Percentiles rank a stretch among this genome's conserved stretches.
phyloP scores from a whole-genome alignment of 257 asterid genomes.

The Salvia miltiorrhiza region DNA sequence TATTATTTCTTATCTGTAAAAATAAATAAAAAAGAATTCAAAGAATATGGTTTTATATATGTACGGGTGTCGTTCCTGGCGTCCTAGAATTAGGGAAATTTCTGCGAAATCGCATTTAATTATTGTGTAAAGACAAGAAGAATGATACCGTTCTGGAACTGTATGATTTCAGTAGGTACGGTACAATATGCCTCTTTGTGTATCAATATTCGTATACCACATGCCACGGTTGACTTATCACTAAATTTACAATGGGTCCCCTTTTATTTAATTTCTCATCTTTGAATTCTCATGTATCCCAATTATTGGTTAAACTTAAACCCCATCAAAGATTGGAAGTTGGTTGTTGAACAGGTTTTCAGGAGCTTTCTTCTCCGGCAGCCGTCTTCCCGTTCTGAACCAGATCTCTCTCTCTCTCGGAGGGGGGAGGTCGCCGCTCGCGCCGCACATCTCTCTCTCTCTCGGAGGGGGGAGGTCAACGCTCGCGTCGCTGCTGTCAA shows the following conservation, averaged over 20 bases:
- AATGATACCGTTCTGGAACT: conserved; percentile 15
- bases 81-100: conserved; percentile 7
- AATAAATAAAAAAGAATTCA: neutral
- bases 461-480: too few relatives aligned
- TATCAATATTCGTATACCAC: conserved; percentile 17
- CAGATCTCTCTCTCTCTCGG: too few relatives aligned
- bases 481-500: too few relatives aligned
- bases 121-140: neutral
- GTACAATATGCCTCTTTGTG: conserved; percentile 10
- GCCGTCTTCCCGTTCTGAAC: too few relatives aligned
- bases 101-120: conserved; percentile 9
- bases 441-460: too few relatives aligned
- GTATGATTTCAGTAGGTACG: conserved; percentile 16
- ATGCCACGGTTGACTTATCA: conserved; percentile 29
- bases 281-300: conserved; percentile 1
- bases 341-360: too few relatives aligned
- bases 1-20: neutral
- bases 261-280: neutral
- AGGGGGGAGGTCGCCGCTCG: too few relatives aligned
- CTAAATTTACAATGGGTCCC: conserved; percentile 2
- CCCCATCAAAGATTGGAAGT: too few relatives aligned
- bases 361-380: too few relatives aligned
- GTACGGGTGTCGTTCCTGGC: neutral
- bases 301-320: neutral
- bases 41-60: neutral